Evolutionary conservation across 2,329 filamentous ascomycete genomes (phyloP).

Genomic region (Fusarium newnesense): DNA sequence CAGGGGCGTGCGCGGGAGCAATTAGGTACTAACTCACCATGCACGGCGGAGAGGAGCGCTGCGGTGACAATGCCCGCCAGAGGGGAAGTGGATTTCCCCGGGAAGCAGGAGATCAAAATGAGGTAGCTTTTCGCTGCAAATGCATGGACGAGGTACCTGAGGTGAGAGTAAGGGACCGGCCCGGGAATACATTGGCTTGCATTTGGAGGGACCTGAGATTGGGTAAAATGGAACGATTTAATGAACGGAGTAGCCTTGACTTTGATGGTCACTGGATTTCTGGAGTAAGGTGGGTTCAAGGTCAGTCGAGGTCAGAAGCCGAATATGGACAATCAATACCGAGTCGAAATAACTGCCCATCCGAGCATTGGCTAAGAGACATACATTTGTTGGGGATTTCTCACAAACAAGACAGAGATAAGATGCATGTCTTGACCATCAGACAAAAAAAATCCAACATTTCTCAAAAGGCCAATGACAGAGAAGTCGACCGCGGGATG

Average conservation of each 20-base stretch:
- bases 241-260: not conserved
- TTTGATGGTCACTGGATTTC: constrained; percentile 23
- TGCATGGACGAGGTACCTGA: constrained; percentile 22
- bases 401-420: not conserved
- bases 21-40: not conserved
- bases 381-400: not conserved
- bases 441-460: not conserved
- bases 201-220: constrained; percentile 16
- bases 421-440: not conserved
- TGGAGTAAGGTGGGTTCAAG: constrained; percentile 33
- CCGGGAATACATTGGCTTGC: constrained; percentile 24
- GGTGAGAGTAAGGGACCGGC: constrained; percentile 23
- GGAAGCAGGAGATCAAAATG: constrained; percentile 6
- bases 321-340: constrained; percentile 33
- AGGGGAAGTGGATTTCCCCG: constrained; percentile 38
- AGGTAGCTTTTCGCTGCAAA: constrained; percentile 18
- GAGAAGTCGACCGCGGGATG: constrained; percentile 13
- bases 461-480: constrained; percentile 4
- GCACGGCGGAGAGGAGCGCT: constrained; percentile 33
- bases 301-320: constrained; percentile 41
- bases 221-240: constrained; percentile 34
- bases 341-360: not conserved
- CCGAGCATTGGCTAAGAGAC: not conserved
- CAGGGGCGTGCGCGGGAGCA: constrained; percentile 30
- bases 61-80: constrained; percentile 23